These are phyloP conservation scores for Lentinula aciculospora DNA, from an alignment of 768 basidiomycete genomes.

Conservation along the genomic window DNA sequence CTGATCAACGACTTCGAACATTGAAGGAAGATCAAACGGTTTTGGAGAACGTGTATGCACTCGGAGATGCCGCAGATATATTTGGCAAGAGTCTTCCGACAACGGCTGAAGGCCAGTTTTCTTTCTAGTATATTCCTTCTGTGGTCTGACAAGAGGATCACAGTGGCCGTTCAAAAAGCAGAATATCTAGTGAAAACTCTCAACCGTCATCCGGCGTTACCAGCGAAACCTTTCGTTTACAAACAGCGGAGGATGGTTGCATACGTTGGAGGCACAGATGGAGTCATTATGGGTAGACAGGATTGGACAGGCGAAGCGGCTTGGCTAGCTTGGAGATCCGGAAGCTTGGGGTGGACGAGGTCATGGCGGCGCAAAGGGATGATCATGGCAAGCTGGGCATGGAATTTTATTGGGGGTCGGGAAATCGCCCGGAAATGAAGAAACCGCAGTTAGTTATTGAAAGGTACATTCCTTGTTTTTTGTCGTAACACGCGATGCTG, in stretches of 20 bases:
- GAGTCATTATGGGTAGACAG: background rate
- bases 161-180: conserved; percentile 1
- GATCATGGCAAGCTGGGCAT: background rate
- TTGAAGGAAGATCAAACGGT: background rate
- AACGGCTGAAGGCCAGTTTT: background rate
- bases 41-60: background rate
- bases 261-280: background rate
- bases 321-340: background rate
- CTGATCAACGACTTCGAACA: background rate
- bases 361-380: background rate
- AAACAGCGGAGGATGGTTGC: background rate
- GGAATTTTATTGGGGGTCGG: background rate
- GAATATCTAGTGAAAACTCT: background rate
- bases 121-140: background rate
- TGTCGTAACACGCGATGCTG: too few relatives aligned
- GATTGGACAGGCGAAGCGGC: background rate
- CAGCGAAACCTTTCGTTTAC: background rate
- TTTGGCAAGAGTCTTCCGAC: background rate
- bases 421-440: background rate
- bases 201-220: background rate
- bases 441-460: background rate
- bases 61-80: conserved; percentile 1
- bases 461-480: too few relatives aligned
- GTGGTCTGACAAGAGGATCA: background rate
- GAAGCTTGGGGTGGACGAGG: background rate